phyloP scores from a whole-genome alignment of 1,139 yeast genomes.

The Scheffersomyces titani region DNA sequence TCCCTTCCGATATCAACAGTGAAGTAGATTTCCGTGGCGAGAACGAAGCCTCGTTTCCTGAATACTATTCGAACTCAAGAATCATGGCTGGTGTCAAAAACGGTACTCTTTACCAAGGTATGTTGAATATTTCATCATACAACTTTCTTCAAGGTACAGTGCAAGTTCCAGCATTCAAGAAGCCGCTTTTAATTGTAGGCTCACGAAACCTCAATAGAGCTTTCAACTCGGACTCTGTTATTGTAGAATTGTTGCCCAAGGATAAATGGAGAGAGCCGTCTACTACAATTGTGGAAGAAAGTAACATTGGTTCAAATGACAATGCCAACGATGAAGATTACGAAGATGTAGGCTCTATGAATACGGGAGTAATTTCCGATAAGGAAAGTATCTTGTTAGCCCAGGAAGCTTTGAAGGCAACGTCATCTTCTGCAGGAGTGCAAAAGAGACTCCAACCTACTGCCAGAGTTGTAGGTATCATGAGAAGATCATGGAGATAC shows the following conservation, averaged over 20 bases:
- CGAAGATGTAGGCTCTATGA: constrained; percentile 43
- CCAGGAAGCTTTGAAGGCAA: constrained; percentile 72
- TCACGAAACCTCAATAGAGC: constrained; percentile 85
- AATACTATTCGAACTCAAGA: constrained; percentile 78
- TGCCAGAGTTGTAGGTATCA: constrained; percentile 85
- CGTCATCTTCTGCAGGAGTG: constrained; percentile 31
- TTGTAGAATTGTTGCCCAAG: constrained; percentile 85
- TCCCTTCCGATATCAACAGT: constrained; percentile 56
- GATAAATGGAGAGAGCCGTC: constrained; percentile 89
- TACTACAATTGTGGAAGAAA: constrained; percentile 75
- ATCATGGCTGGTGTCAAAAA: constrained; percentile 88
- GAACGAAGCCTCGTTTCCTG: constrained; percentile 66
- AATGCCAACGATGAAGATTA: constrained; percentile 57
- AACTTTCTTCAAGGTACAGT: constrained; percentile 89
- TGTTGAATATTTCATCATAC: constrained; percentile 76
- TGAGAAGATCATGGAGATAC: constrained; percentile 92
- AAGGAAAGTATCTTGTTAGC: constrained; percentile 74
- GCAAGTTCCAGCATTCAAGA: constrained; percentile 69
- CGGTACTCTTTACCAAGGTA: constrained; percentile 87
- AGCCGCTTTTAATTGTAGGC: constrained; percentile 82
- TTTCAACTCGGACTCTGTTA: constrained; percentile 88
- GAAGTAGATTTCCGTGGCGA: constrained; percentile 16
- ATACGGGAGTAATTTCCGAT: constrained; percentile 57
- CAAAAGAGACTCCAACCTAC: constrained; percentile 71
- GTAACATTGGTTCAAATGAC: constrained; percentile 59